Conservation (phyloP, 495 filamentous ascomycete genomes). For the Chaetomidium leptoderma region DNA sequence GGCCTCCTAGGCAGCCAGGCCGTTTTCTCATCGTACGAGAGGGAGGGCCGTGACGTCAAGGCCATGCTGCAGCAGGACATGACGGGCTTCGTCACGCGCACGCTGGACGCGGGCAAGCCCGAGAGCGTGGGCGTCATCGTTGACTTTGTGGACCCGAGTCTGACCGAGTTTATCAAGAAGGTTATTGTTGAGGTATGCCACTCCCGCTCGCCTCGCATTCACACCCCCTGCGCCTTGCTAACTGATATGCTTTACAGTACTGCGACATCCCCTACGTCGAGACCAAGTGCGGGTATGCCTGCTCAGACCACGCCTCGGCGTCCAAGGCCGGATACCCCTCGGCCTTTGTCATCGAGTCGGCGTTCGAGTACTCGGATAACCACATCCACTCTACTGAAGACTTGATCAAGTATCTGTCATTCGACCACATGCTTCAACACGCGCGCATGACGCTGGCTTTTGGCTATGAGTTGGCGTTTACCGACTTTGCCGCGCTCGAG, state of each 20-base stretch:
- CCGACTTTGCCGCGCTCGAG: slow-evolving; percentile 48
- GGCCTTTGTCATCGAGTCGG: slow-evolving; percentile 91
- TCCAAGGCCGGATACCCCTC: slow-evolving; percentile 93
- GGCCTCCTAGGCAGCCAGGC: slow-evolving; percentile 88
- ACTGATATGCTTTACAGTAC: slow-evolving; percentile 49
- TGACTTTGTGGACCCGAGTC: slow-evolving; percentile 76
- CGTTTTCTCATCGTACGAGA: slow-evolving; percentile 82
- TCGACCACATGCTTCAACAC: slow-evolving; percentile 98
- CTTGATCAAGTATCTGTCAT: slow-evolving; percentile 79
- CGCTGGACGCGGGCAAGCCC: slow-evolving; percentile 72
- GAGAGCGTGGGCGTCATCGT: slow-evolving; percentile 92
- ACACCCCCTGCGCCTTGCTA: too few species aligned
- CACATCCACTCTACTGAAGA: slow-evolving; percentile 92
- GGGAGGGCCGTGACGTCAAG: slow-evolving; percentile 69
- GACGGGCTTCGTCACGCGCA: slow-evolving; percentile 86
- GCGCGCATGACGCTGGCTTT: slow-evolving; percentile 86
- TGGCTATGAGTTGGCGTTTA: slow-evolving; percentile 80
- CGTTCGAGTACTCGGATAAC: slow-evolving; percentile 78
- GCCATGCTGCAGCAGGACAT: slow-evolving; percentile 99
- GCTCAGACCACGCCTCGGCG: slow-evolving; percentile 94
- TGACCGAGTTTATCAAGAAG: slow-evolving; percentile 91
- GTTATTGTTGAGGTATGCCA: slow-evolving; percentile 64
- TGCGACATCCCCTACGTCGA: slow-evolving; percentile 85
- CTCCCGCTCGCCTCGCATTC: not conserved
- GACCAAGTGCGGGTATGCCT: slow-evolving; percentile 96